Evolutionary conservation across 2,329 filamentous ascomycete genomes (phyloP), one percentile per base, ranked within the genome.

Genomic region (Acrodontium crateriforme): DNA sequence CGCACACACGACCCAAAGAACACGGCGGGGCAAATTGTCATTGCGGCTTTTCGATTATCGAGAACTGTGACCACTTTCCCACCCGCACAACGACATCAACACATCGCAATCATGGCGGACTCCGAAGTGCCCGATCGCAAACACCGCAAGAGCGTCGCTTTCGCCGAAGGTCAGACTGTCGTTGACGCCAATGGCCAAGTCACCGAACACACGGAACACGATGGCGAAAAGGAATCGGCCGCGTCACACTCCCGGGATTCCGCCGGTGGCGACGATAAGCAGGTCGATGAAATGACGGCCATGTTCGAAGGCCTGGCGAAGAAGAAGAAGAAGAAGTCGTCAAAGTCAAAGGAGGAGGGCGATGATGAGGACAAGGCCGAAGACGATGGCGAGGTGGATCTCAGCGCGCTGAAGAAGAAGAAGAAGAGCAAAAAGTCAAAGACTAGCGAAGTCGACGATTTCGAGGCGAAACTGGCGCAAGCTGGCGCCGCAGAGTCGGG

Each of bases 121-220:
- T 46, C 45, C 31, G 48, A 55, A 36, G 45, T 55, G 19, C 42
- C 53, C 35, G 68, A 75, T 47, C 69, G 70, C 53, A 84, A 80
- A 58, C 74, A 78, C 50, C 79, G 85, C 62, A 93, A 95, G 63
- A 91, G 83, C 25, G 87, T 95, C 50, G 77, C 84, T 41, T 95
- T 95, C 58, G 85, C 78, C 54, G 80, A 89, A 59, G 81, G 82
- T 50, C 72, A 82, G 47, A 71, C 80, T 42, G 74, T 93, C 48
- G 85, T 94, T 55, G 81, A 92, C 64, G 72, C 74, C 58, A 81
- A 93, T 67, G 87, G 87, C 48, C 73, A 77, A 53, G 74, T 94
- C 53, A 22, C n/a, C 10, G 20, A 22, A 12, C n/a, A n/a, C n/a
- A 82, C 72, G 49, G 75, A 79, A 59, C 68, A 73, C 55, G 73